These are phyloP conservation scores for Solanum hybrid DNA, from an alignment of 305 asterid genomes.

Conservation along the genomic window DNA sequence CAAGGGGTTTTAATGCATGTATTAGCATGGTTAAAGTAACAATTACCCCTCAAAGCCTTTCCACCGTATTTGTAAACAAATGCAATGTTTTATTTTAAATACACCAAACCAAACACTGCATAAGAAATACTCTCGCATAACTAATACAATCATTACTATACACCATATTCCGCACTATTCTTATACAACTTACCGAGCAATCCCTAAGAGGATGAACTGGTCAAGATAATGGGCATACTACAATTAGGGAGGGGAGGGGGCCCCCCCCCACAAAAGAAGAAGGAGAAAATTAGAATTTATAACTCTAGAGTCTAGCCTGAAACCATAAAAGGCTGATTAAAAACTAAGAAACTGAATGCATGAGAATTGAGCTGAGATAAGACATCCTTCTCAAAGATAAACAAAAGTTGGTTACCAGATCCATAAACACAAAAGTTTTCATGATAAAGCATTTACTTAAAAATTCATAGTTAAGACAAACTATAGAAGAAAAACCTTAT, in stretches of 20 bases:
- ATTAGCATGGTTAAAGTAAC: not conserved
- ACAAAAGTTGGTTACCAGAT: not conserved
- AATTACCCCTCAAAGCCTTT: not conserved
- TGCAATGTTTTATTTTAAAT: not conserved
- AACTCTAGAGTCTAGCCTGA: not conserved
- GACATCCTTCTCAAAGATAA: not conserved
- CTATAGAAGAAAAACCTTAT: slow-evolving; percentile 38
- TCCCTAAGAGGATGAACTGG: not conserved
- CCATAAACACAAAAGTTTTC: not conserved
- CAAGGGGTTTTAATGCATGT: not conserved
- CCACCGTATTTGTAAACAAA: not conserved
- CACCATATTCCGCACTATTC: not conserved
- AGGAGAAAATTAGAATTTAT: not conserved
- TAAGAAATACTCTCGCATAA: not conserved
- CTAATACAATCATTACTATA: not conserved
- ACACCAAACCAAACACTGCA: not conserved
- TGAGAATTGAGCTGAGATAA: not conserved
- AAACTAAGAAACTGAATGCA: not conserved
- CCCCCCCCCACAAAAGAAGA: not conserved
- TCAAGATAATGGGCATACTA: not conserved
- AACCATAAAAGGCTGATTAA: not conserved
- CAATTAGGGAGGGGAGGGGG: not conserved
- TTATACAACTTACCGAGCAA: not conserved
- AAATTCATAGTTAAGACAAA: not conserved
- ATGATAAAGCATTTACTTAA: not conserved